phyloP scores from a whole-genome alignment of 2,329 filamentous ascomycete species.

The Apiospora rasikravindrae region DNA sequence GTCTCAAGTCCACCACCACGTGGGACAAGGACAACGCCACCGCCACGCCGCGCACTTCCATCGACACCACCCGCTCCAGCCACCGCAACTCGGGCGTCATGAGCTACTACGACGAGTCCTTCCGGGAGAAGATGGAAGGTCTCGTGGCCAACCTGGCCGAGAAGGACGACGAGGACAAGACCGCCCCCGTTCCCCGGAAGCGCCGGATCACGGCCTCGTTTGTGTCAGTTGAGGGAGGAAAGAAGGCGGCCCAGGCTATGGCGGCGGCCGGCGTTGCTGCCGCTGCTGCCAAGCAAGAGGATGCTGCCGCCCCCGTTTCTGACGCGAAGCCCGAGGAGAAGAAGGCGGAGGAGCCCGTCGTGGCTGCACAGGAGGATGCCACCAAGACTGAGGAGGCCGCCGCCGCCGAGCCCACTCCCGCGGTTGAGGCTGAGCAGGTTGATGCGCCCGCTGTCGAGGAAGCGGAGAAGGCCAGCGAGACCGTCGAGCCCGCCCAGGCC shows the following conservation, averaged over 20 bases:
- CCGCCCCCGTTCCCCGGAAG: background rate
- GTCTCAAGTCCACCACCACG: conserved; percentile 23
- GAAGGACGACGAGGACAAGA: conserved; percentile 21
- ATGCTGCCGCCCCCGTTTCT: background rate
- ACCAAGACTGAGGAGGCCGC: background rate
- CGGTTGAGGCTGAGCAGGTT: background rate
- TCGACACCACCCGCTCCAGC: conserved; percentile 26
- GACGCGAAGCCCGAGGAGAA: background rate
- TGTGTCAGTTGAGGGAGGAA: conserved; percentile 21
- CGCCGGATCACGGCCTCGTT: conserved; percentile 23
- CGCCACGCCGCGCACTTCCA: conserved; percentile 25
- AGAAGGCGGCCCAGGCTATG: conserved; percentile 11
- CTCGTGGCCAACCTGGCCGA: conserved; percentile 19
- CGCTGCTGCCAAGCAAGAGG: background rate
- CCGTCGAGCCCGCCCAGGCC: background rate
- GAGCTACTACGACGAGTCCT: conserved; percentile 27
- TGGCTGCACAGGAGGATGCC: background rate
- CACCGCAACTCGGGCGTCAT: conserved; percentile 26
- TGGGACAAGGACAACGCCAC: conserved; percentile 20
- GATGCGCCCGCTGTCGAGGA: conserved; percentile 6
- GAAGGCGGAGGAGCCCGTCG: background rate
- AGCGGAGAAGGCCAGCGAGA: conserved; percentile 12
- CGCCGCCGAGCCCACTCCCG: background rate
- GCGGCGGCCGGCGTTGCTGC: background rate
- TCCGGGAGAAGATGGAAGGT: conserved; percentile 27